Base-by-base conservation (phyloP, 805 yeast species). In the Saturnispora saitoi region DNA sequence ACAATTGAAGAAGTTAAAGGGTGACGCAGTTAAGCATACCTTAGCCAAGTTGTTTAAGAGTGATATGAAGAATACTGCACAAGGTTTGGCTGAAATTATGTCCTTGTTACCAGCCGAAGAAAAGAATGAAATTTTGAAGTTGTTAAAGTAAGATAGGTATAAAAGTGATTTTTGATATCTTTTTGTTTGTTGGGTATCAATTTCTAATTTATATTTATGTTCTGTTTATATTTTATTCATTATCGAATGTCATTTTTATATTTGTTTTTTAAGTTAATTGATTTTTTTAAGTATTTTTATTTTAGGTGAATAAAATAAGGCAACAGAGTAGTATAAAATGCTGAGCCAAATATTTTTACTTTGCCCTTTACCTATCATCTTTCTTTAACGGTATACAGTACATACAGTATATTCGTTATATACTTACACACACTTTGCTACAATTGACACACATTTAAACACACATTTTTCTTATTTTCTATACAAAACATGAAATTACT, bases 21-120 rank as follows among this genome's bases (percentile, higher is more conserved):
- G 73, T 46, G 93, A 85, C 62, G 71, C 77, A 38, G 75, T 80
- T 53, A 83, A 83, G 54, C 80, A 78, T 63, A 78, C 76, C 41
- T 68, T 86, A 59, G 80, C 84, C 41, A 75, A 74, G 55, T 67
- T 80, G 49, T 70, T 79, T 55, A 76, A 80, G 70, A 67, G 66
- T 52, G 80, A 78, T 51, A 53, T 64, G 70, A 75, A 66, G 70
- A 69, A 62, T 65, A 75, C 81, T 41, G 70, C 79, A 45, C 71
- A 69, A 59, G 82, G 83, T 56, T 65, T 79, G 52, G 66, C 76
- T 38, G 83, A 77, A 59, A 76, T 78, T 31, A 58, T 78, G 59
- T 66, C 77, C 39, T 64, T 77, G 60, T 58, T 78, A 48, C 71
- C 80, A 15, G 65, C 71, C 39, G 81, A 76, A 55, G 83, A 79